phyloP scores from a whole-genome alignment of 2,329 filamentous ascomycete species.

The Trichoderma endophyticum region DNA sequence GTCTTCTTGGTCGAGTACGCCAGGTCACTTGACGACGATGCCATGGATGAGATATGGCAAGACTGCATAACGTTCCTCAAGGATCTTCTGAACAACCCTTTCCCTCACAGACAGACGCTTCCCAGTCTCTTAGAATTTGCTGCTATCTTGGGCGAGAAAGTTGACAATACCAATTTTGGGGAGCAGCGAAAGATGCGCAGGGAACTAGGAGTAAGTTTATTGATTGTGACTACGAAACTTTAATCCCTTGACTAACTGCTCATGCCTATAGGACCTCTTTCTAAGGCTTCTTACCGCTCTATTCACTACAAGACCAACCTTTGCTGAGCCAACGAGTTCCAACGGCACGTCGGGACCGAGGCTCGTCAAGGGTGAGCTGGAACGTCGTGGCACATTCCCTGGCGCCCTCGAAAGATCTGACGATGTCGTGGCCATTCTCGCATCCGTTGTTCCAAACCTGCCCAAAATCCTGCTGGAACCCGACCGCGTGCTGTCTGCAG shows the following conservation, averaged over 20 bases:
- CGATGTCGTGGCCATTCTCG: slow-evolving; percentile 77
- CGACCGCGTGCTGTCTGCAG: slow-evolving; percentile 76
- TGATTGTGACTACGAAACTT: neutral
- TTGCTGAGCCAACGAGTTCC: slow-evolving; percentile 52
- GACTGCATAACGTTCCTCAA: slow-evolving; percentile 89
- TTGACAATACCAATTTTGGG: slow-evolving; percentile 96
- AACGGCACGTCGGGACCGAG: slow-evolving; percentile 37
- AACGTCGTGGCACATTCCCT: slow-evolving; percentile 35
- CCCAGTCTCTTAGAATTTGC: slow-evolving; percentile 85
- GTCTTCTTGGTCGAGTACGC: slow-evolving; percentile 90
- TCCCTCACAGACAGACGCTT: slow-evolving; percentile 88
- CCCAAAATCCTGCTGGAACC: slow-evolving; percentile 79
- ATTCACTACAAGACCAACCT: slow-evolving; percentile 82
- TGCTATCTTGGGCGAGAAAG: slow-evolving; percentile 85
- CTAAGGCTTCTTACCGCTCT: slow-evolving; percentile 84
- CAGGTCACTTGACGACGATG: slow-evolving; percentile 86
- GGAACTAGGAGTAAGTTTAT: slow-evolving; percentile 70
- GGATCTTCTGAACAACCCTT: slow-evolving; percentile 87
- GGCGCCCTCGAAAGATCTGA: slow-evolving; percentile 54
- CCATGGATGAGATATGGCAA: slow-evolving; percentile 96
- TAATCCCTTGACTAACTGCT: neutral
- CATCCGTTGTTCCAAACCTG: slow-evolving; percentile 73
- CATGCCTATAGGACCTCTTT: slow-evolving; percentile 69
- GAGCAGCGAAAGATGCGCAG: slow-evolving; percentile 89
- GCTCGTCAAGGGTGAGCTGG: slow-evolving; percentile 35